A percentile compares a stretch with the other conserved stretches of the same genome.
These are phyloP conservation scores for Mortierella sp. DNA, from an alignment of 371 early-diverging fungal species.

Conservation along the genomic window DNA sequence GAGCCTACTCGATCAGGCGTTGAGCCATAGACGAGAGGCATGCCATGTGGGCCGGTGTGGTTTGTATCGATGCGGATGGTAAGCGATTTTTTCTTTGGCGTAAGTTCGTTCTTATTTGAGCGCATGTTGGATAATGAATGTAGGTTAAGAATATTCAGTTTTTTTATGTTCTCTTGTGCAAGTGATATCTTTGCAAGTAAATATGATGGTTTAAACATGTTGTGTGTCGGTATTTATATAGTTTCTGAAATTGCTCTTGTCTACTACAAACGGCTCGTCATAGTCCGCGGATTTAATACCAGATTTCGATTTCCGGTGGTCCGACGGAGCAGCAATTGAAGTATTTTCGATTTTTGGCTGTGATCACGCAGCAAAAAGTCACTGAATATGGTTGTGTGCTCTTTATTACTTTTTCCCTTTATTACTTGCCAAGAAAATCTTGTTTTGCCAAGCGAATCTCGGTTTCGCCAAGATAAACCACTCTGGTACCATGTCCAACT, in stretches of 20 bases:
- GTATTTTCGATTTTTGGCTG: neutral
- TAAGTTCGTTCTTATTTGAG: neutral
- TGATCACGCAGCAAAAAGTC: no score
- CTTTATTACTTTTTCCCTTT: no score
- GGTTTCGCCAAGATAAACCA: no score
- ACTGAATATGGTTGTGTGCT: no score
- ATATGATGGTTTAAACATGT: neutral
- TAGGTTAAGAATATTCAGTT: neutral
- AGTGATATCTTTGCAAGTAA: neutral
- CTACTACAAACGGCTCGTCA: neutral
- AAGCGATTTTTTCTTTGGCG: slow-evolving; percentile 38
- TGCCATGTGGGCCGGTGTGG: slow-evolving; percentile 35
- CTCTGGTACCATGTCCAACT: no score
- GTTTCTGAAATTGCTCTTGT: neutral
- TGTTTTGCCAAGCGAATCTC: no score
- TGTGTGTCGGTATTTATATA: neutral
- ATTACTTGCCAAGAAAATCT: no score
- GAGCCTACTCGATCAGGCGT: slow-evolving; percentile 19
- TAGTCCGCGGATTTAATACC: neutral
- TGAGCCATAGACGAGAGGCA: slow-evolving; percentile 48
- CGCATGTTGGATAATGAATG: slow-evolving; percentile 10
- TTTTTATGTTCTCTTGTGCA: neutral
- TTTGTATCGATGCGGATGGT: slow-evolving; percentile 41
- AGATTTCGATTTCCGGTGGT: neutral
- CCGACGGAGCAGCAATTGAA: neutral